Conservation (phyloP, 1,139 yeast species). For the Candida freyschussii region DNA sequence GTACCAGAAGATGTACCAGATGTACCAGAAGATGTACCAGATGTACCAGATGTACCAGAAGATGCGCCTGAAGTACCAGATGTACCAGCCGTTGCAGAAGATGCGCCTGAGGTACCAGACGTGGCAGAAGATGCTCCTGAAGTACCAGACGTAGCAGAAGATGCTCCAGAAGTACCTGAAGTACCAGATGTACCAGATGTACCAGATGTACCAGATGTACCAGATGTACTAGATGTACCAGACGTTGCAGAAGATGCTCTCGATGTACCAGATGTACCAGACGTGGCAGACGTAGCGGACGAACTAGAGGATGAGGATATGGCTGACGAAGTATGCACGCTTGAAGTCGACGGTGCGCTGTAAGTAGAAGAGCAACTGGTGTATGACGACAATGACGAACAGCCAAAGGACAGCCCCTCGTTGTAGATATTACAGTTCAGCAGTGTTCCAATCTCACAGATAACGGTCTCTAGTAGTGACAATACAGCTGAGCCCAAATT, state of each 20-base stretch:
- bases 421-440: slow-evolving; percentile 8
- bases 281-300: no score
- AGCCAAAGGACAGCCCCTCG: slow-evolving; percentile 7
- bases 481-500: slow-evolving; percentile 12
- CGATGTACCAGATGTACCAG: no score
- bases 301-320: slow-evolving; percentile 1
- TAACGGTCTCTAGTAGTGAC: slow-evolving; percentile 1
- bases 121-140: no score
- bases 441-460: slow-evolving; percentile 10
- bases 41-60: slow-evolving; percentile 1
- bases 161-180: not conserved
- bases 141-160: not conserved
- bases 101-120: no score
- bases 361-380: slow-evolving; percentile 1
- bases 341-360: no score
- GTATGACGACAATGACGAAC: no score
- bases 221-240: no score
- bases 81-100: slow-evolving; percentile 1
- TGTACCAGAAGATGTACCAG: not conserved
- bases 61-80: not conserved
- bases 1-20: not conserved
- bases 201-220: slow-evolving; percentile 1
- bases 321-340: slow-evolving; percentile 2
- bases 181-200: slow-evolving; percentile 1
- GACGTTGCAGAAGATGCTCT: no score